phyloP scores from a whole-genome alignment of 805 yeast genomes.

The Wickerhamia fluorescens region DNA sequence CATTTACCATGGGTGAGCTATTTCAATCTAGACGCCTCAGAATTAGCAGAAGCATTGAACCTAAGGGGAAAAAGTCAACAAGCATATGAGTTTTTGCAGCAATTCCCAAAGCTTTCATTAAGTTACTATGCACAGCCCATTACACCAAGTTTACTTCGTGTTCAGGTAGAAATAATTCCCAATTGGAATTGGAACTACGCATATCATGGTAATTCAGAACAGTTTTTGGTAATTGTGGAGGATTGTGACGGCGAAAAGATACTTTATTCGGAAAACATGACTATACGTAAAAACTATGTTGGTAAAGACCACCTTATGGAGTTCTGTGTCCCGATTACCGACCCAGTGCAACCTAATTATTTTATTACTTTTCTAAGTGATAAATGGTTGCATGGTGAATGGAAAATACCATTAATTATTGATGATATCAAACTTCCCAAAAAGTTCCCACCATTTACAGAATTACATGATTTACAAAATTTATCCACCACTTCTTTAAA shows the following conservation, averaged over 20 bases:
- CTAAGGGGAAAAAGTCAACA: conserved; percentile 58
- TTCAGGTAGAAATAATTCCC: conserved; percentile 64
- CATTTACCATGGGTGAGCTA: conserved; percentile 79
- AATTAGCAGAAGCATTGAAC: conserved; percentile 74
- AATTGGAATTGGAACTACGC: conserved; percentile 70
- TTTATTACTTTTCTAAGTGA: conserved; percentile 72
- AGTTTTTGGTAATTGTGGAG: conserved; percentile 67
- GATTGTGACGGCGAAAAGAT: conserved; percentile 78
- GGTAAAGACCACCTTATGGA: conserved; percentile 52
- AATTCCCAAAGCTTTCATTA: conserved; percentile 65
- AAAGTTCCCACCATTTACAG: conserved; percentile 57
- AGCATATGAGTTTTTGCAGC: conserved; percentile 51
- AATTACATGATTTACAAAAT: conserved; percentile 44
- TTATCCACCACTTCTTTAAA: conserved; percentile 45
- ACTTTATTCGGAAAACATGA: conserved; percentile 49
- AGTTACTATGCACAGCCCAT: conserved; percentile 68
- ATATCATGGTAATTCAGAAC: conserved; percentile 59
- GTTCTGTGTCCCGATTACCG: conserved; percentile 53
- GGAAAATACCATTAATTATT: conserved; percentile 53
- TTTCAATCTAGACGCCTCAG: conserved; percentile 62
- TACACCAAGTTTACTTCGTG: conserved; percentile 56
- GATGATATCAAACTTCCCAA: conserved; percentile 49
- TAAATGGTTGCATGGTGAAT: conserved; percentile 75
- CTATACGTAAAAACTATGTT: conserved; percentile 44
- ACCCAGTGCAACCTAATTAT: conserved; percentile 61